These are phyloP conservation scores for Lodderomyces beijingensis DNA, from an alignment of 1,139 yeast genomes.

Conservation along the genomic window DNA sequence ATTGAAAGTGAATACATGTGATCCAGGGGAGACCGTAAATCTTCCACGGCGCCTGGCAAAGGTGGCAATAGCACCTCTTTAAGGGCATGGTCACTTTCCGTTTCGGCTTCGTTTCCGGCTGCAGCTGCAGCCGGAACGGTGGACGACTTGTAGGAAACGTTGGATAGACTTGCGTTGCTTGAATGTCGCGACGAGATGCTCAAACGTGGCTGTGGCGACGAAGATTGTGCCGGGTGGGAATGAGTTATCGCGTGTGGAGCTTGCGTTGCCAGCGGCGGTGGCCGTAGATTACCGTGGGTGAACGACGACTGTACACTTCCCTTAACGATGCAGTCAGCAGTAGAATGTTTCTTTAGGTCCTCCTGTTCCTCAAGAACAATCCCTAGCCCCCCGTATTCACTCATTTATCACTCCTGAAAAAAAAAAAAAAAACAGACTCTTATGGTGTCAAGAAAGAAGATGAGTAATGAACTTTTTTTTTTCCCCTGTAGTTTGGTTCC, in stretches of 20 bases:
- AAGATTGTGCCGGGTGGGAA: too few species aligned
- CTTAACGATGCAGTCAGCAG: too few species aligned
- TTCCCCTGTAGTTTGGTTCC: too few species aligned
- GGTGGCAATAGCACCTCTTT: conserved; percentile 37
- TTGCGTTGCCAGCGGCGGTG: neutral
- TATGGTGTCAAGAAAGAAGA: too few species aligned
- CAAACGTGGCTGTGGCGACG: neutral
- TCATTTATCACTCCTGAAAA: conserved; percentile 6
- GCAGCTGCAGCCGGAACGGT: neutral
- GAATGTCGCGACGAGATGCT: neutral
- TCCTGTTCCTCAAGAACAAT: conserved; percentile 27
- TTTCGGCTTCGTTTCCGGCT: neutral
- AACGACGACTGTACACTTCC: neutral
- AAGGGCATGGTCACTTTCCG: neutral
- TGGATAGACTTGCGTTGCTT: neutral
- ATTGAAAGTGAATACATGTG: conserved; percentile 5
- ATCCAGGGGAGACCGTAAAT: conserved; percentile 8
- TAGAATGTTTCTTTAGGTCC: conserved; percentile 6
- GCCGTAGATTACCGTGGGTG: neutral
- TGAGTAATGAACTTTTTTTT: too few species aligned
- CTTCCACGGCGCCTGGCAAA: conserved; percentile 24
- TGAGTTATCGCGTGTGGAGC: neutral
- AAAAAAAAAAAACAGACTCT: neutral
- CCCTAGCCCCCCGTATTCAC: conserved; percentile 24
- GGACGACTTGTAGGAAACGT: neutral